Percentiles rank a stretch among this genome's conserved stretches.
Conservation (phyloP, 495 filamentous ascomycete genomes). For the Penicillium robsamsonii region DNA sequence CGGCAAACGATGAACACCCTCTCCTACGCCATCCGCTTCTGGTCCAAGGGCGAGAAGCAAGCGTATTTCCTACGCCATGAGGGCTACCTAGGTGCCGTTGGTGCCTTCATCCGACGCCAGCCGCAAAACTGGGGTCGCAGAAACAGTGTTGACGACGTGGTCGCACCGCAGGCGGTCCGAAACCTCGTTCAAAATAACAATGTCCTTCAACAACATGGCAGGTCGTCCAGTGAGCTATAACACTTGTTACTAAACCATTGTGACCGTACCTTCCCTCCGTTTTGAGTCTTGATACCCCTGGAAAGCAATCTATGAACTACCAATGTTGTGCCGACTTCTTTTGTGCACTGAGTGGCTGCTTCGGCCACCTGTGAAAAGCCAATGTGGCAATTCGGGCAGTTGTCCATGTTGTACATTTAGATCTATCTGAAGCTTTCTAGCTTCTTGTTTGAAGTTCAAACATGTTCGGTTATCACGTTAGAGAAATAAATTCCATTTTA, state of each 20-base stretch:
- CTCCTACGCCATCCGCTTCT: constrained; percentile 93
- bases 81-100: constrained; percentile 94
- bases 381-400: neutral
- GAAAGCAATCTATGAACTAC: constrained; percentile 2
- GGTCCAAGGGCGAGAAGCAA: constrained; percentile 90
- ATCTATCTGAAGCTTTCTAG: neutral
- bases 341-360: neutral
- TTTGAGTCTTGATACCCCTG: constrained; percentile 12
- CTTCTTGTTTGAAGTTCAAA: neutral
- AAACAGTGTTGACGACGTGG: constrained; percentile 61
- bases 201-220: constrained; percentile 20
- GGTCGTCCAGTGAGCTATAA: constrained; percentile 17
- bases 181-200: constrained; percentile 23
- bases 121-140: constrained; percentile 89
- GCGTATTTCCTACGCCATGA: constrained; percentile 96
- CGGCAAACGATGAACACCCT: constrained; percentile 96
- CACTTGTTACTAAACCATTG: neutral
- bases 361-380: neutral
- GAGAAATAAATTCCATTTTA: neutral
- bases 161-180: constrained; percentile 32
- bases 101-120: constrained; percentile 88
- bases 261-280: constrained; percentile 3
- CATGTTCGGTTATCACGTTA: neutral
- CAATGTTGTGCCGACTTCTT: neutral
- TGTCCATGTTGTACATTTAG: neutral